Conservation (phyloP, 2,329 filamentous ascomycete species). For the Mycosphaerelloides madeirae region DNA sequence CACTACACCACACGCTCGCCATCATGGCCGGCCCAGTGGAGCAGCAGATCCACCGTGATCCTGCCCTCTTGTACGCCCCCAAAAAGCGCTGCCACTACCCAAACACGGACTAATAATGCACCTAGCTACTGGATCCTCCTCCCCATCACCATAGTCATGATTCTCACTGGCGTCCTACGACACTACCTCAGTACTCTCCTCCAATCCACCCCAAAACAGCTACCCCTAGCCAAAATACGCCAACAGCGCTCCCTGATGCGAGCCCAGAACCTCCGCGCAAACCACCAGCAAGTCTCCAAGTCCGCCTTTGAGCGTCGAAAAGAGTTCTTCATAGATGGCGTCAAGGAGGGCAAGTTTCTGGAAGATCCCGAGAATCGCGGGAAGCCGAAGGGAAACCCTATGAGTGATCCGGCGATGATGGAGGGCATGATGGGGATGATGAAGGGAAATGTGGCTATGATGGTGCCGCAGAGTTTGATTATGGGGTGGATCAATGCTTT, state of each 20-base stretch:
- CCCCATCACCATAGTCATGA: constrained; percentile 96
- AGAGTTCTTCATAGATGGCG: constrained; percentile 72
- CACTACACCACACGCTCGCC: neutral
- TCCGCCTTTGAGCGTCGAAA: constrained; percentile 75
- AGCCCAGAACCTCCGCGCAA: constrained; percentile 76
- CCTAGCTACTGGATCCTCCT: constrained; percentile 96
- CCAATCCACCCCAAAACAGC: constrained; percentile 75
- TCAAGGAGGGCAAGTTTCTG: constrained; percentile 79
- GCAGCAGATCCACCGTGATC: constrained; percentile 97
- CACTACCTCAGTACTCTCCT: constrained; percentile 96
- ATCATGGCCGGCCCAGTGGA: constrained; percentile 77
- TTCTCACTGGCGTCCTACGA: constrained; percentile 88
- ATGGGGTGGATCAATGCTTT: constrained; percentile 99
- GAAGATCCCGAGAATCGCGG: constrained; percentile 84
- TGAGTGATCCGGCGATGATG: constrained; percentile 94
- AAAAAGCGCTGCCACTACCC: neutral
- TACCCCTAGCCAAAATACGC: constrained; percentile 68
- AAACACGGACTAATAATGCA: neutral
- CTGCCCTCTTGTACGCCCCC: constrained; percentile 80
- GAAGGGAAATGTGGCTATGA: constrained; percentile 99
- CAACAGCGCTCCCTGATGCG: constrained; percentile 80
- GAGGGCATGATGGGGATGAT: constrained; percentile 99
- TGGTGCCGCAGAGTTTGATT: constrained; percentile 95
- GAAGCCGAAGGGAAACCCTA: constrained; percentile 85
- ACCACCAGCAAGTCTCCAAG: constrained; percentile 73